phyloP scores from a whole-genome alignment of 2,329 filamentous ascomycete species.

The Fusarium sp. region DNA sequence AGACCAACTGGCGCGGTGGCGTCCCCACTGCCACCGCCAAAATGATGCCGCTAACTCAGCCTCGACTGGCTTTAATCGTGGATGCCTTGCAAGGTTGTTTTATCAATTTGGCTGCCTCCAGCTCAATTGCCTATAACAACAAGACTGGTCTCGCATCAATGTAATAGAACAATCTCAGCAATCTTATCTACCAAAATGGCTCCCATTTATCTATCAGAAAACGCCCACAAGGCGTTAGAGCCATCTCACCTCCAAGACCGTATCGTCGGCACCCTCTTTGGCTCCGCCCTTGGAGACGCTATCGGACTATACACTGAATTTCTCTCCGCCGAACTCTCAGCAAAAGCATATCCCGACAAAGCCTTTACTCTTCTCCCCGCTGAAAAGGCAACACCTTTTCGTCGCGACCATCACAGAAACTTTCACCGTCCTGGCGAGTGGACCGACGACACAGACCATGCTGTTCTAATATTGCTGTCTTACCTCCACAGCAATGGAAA shows the following conservation, averaged over 20 bases:
- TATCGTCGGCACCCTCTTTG: conserved; percentile 63
- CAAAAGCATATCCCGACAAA: conserved; percentile 55
- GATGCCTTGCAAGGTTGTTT: conserved; percentile 34
- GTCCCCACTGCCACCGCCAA: conserved; percentile 42
- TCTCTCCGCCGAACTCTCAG: conserved; percentile 56
- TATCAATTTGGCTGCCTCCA: conserved; percentile 36
- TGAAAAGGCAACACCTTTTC: conserved; percentile 58
- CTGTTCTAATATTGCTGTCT: conserved; percentile 64
- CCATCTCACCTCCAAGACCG: conserved; percentile 53
- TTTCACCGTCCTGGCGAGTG: conserved; percentile 61
- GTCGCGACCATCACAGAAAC: conserved; percentile 62
- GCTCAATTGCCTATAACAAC: conserved; percentile 6
- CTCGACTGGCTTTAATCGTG: conserved; percentile 4
- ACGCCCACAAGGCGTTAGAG: conserved; percentile 38
- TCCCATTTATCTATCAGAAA: conserved; percentile 27
- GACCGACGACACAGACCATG: conserved; percentile 71
- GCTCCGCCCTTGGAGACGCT: conserved; percentile 68
- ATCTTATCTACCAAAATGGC: conserved; percentile 19
- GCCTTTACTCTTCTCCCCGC: conserved; percentile 58
- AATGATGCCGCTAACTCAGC: conserved; percentile 32
- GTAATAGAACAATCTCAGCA: too few relatives aligned
- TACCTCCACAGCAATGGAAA: conserved; percentile 62
- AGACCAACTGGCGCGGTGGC: conserved; percentile 1
- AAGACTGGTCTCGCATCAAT: neutral
- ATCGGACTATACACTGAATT: conserved; percentile 71